Conservation (phyloP, 2,329 filamentous ascomycete genomes). For the Hymenotorrendiella dingleyae region DNA sequence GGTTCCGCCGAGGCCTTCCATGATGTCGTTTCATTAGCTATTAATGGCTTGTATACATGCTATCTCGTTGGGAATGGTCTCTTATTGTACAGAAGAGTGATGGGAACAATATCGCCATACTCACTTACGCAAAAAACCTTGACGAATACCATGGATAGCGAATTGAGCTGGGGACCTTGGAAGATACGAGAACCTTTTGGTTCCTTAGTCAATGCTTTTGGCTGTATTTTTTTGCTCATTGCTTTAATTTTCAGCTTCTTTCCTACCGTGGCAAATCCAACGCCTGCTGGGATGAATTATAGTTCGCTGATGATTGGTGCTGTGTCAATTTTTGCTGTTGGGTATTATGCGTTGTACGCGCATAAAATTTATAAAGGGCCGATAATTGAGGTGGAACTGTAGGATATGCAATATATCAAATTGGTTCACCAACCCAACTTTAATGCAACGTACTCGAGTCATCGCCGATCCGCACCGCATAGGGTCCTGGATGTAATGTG, state of each 20-base stretch:
- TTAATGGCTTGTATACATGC: conserved; percentile 7
- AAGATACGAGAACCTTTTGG: conserved; percentile 3
- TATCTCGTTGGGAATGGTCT: conserved; percentile 7
- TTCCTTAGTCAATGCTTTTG: conserved; percentile 7
- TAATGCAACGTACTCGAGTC: too few relatives aligned
- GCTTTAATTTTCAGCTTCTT: conserved; percentile 7
- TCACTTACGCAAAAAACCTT: not conserved
- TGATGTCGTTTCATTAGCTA: conserved; percentile 40
- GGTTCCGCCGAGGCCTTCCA: conserved; percentile 44
- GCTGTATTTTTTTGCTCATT: conserved; percentile 5
- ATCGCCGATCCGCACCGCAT: too few relatives aligned
- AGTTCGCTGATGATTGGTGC: conserved; percentile 8
- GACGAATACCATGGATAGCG: conserved; percentile 1
- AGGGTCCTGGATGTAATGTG: too few relatives aligned
- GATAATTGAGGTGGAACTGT: not conserved
- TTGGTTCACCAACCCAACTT: not conserved
- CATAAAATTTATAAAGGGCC: conserved; percentile 7
- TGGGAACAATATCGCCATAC: conserved; percentile 2
- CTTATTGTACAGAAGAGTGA: conserved; percentile 6
- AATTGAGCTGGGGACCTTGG: conserved; percentile 9
- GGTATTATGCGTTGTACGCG: conserved; percentile 6
- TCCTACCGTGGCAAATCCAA: not conserved
- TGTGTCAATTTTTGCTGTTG: conserved; percentile 4
- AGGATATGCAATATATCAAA: not conserved
- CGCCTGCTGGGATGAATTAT: conserved; percentile 6